Conservation (phyloP, 2,329 filamentous ascomycete species). For the Amesomyces nigricolor region DNA sequence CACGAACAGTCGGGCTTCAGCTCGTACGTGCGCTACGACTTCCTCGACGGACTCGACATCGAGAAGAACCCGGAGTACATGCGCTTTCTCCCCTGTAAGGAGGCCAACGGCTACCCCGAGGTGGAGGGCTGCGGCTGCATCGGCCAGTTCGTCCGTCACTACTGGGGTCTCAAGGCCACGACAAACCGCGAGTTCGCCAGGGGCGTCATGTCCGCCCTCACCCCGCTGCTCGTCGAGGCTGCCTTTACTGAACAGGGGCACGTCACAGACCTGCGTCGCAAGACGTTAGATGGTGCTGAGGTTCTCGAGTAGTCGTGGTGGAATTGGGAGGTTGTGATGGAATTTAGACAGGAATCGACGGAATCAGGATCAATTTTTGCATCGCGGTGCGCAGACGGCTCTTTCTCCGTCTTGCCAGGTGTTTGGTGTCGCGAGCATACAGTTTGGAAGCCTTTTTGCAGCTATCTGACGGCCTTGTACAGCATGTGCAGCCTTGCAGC, state of each 20-base stretch:
- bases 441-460: slow-evolving; percentile 8
- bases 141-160: slow-evolving; percentile 39
- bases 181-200: slow-evolving; percentile 37
- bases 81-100: slow-evolving; percentile 36
- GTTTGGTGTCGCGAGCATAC: slow-evolving; percentile 3
- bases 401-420: not conserved
- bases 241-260: slow-evolving; percentile 10
- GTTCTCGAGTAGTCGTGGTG: slow-evolving; percentile 11
- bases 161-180: slow-evolving; percentile 40
- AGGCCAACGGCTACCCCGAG: slow-evolving; percentile 41
- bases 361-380: not conserved
- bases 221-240: slow-evolving; percentile 18
- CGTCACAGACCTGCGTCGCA: slow-evolving; percentile 20
- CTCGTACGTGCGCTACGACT: slow-evolving; percentile 37
- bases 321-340: not conserved
- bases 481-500: not conserved
- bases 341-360: no score
- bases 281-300: slow-evolving; percentile 17
- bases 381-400: not conserved
- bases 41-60: slow-evolving; percentile 27
- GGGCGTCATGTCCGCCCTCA: slow-evolving; percentile 20
- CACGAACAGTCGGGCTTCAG: slow-evolving; percentile 41
- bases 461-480: not conserved
- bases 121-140: slow-evolving; percentile 33
- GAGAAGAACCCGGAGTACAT: slow-evolving; percentile 34